A percentile compares a stretch with the other conserved stretches of the same genome.
Evolutionary conservation across 169 alveolate species (phyloP).

Genomic region (Plasmodium berghei): DNA sequence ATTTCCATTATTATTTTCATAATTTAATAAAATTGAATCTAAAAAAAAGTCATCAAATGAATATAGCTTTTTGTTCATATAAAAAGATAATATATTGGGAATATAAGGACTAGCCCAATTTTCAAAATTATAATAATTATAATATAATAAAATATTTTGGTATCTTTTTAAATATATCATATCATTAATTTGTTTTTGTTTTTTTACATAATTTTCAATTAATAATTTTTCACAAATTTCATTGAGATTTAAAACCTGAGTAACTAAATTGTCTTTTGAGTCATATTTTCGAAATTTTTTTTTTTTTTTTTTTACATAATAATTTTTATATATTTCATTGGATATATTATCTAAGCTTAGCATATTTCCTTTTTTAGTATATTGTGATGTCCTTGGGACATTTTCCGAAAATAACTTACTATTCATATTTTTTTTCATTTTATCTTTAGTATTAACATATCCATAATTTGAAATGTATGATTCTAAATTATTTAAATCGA

Average conservation of each 20-base stretch:
- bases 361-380: neutral
- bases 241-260: neutral
- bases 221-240: neutral
- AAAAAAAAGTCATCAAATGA: conserved; percentile 37
- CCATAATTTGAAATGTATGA: neutral
- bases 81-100: conserved; percentile 44
- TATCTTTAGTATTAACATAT: neutral
- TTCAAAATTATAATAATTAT: conserved; percentile 65
- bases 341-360: no score
- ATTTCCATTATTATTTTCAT: no score
- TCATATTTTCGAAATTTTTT: neutral
- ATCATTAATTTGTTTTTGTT: conserved; percentile 32
- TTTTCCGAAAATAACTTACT: neutral
- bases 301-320: neutral
- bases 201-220: neutral
- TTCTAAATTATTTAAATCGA: neutral
- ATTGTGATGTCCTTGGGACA: neutral
- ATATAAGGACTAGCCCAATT: conserved; percentile 35
- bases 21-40: no score
- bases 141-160: conserved; percentile 25
- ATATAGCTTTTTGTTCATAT: conserved; percentile 20
- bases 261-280: neutral
- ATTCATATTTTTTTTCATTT: neutral
- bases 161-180: conserved; percentile 51
- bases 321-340: neutral